phyloP scores from a whole-genome alignment of 2,329 filamentous ascomycete genomes.

The Chaetomium olivaceum region DNA sequence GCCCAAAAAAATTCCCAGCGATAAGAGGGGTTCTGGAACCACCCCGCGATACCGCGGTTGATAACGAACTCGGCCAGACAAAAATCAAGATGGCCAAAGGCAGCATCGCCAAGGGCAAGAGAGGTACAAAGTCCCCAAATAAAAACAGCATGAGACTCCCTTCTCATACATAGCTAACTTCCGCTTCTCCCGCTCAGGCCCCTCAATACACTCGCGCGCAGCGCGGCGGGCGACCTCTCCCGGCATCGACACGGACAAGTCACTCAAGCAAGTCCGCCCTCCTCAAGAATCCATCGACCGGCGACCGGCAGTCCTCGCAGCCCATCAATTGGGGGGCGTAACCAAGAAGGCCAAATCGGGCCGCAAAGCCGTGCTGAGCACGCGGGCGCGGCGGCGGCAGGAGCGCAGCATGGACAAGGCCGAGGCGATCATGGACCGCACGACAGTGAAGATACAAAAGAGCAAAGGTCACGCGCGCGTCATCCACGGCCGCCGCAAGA shows the following conservation, averaged over 20 bases:
- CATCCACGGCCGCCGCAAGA: constrained; percentile 31
- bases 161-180: background rate
- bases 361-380: constrained; percentile 56
- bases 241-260: constrained; percentile 70
- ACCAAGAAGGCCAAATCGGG: constrained; percentile 63
- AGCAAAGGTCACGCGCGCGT: constrained; percentile 31
- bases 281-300: constrained; percentile 50
- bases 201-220: constrained; percentile 71
- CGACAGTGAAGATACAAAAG: constrained; percentile 34
- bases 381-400: constrained; percentile 56
- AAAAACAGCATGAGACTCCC: background rate
- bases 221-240: constrained; percentile 72
- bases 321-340: constrained; percentile 67
- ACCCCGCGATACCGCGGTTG: constrained; percentile 7
- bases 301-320: constrained; percentile 67
- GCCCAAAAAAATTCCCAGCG: constrained; percentile 19
- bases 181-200: constrained; percentile 45
- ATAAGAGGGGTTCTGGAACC: constrained; percentile 20
- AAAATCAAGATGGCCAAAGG: constrained; percentile 39
- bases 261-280: constrained; percentile 60
- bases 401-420: constrained; percentile 61
- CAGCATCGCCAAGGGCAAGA: constrained; percentile 33
- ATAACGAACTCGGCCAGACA: constrained; percentile 7
- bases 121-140: constrained; percentile 19
- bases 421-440: constrained; percentile 61